Base-by-base conservation (phyloP, 2,329 filamentous ascomycete genomes). In the Gremmenia infestans region DNA sequence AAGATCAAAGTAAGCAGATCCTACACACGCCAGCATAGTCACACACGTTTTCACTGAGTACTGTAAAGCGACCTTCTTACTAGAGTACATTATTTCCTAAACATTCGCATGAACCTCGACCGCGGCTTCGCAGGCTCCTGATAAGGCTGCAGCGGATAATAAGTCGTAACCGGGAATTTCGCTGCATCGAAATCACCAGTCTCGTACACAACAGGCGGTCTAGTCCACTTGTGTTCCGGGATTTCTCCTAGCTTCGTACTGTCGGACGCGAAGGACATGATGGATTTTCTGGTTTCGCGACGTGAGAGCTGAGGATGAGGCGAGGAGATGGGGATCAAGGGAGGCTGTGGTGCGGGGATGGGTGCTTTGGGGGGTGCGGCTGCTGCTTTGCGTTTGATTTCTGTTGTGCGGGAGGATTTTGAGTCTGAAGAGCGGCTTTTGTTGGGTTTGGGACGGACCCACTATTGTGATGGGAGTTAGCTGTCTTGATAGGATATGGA, bases 191-290 rank as follows among this genome's bases (percentile, higher is more conserved):
- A 7, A 8, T 43, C 46, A 4, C 48, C n/a, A 46, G 36, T 46
- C 48, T 25, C 53, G 37, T 14, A 46, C 19, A 17, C 23, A 37
- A 2, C 14, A 22, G 28, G 28, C n/a, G 48, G 52, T 46, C 42
- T 32, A 8, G 49, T 42, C 65, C 63, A 65, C 47, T 63, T 67
- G 39, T 60, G 46, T 40, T 66, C 58, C n/a, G 65, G 67, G 17
- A 76, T 71, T 59, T 77, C 75, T n/a, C 75, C 74, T 4, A 78
- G 61, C 55, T 77, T 77, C 12, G 75, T 78, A 57, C 74, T 77
- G 52, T 72, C 73, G 1, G 75, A 75, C 5, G 72, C 71, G 47
- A 71, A 72, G 3, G 74, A 75, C 53, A 72, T 63, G 49, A 65
- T 62, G 0, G 70, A 71, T 37, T 65, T 64, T 35, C 68, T 54